phyloP scores from a whole-genome alignment of 1,284 basidiomycete species.

The Moesziomyces aphidis region DNA sequence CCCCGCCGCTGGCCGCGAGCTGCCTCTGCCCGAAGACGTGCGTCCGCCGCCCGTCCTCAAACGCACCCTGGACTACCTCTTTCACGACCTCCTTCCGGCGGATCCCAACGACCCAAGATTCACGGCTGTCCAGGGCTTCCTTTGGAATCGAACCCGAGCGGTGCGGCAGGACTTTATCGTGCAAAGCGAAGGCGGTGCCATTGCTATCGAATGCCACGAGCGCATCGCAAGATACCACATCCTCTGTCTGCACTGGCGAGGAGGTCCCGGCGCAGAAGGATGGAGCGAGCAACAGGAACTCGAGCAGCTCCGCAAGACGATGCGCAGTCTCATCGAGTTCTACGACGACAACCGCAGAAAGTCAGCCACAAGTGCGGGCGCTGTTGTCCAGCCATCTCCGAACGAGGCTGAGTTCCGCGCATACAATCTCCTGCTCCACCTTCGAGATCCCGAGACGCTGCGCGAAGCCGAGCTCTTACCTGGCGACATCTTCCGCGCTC shows the following conservation, averaged over 20 bases:
- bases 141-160: constrained; percentile 90
- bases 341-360: constrained; percentile 77
- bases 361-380: constrained; percentile 68
- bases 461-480: constrained; percentile 80
- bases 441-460: constrained; percentile 84
- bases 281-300: constrained; percentile 83
- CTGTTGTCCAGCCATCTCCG: constrained; percentile 75
- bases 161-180: constrained; percentile 95
- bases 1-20: constrained; percentile 86
- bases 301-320: constrained; percentile 88
- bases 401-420: constrained; percentile 95
- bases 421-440: constrained; percentile 91
- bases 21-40: constrained; percentile 86
- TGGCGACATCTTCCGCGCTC: constrained; percentile 76
- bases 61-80: constrained; percentile 89
- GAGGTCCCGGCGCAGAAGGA: constrained; percentile 70
- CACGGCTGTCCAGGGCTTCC: constrained; percentile 81
- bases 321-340: constrained; percentile 90
- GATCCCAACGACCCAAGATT: constrained; percentile 73
- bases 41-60: constrained; percentile 86
- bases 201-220: constrained; percentile 90
- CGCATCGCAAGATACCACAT: constrained; percentile 95
- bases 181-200: constrained; percentile 81
- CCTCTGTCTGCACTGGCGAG: constrained; percentile 78
- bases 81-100: constrained; percentile 80